Percentiles rank a stretch among this genome's conserved stretches.
phyloP scores from a whole-genome alignment of 495 filamentous ascomycete species.

The Aspergillus asperescens region DNA sequence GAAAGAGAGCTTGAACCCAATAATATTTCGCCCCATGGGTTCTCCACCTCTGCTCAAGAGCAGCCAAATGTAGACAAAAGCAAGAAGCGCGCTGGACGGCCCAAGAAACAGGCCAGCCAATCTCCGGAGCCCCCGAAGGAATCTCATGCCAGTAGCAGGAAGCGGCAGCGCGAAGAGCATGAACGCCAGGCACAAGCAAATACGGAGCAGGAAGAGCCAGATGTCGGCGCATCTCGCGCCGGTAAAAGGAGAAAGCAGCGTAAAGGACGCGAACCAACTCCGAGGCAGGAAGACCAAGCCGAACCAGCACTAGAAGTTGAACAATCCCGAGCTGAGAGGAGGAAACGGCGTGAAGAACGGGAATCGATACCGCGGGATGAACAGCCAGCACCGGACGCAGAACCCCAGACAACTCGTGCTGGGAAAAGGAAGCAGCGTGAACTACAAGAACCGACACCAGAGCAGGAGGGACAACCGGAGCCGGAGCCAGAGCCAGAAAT shows the following conservation, averaged over 20 bases:
- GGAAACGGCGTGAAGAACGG: background rate
- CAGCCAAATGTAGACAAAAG: background rate
- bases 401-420: background rate
- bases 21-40: background rate
- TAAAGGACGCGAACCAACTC: background rate
- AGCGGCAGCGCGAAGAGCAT: background rate
- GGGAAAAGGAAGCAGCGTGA: background rate
- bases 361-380: background rate
- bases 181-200: background rate
- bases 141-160: background rate
- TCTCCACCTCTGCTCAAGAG: background rate
- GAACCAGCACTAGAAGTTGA: slow-evolving; percentile 4
- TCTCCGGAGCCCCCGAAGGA: background rate
- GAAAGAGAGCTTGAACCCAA: slow-evolving; percentile 1
- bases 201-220: background rate
- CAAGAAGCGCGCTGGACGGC: slow-evolving; percentile 17
- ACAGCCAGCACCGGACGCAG: background rate
- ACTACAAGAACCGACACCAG: background rate
- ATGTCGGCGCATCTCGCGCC: background rate
- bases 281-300: background rate
- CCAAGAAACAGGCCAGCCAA: slow-evolving; percentile 3
- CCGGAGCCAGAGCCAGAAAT: slow-evolving; percentile 10
- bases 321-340: background rate
- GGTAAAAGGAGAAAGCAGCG: background rate
- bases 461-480: slow-evolving; percentile 2